Conservation (phyloP, 805 yeast genomes). For the Starmerella vitae region DNA sequence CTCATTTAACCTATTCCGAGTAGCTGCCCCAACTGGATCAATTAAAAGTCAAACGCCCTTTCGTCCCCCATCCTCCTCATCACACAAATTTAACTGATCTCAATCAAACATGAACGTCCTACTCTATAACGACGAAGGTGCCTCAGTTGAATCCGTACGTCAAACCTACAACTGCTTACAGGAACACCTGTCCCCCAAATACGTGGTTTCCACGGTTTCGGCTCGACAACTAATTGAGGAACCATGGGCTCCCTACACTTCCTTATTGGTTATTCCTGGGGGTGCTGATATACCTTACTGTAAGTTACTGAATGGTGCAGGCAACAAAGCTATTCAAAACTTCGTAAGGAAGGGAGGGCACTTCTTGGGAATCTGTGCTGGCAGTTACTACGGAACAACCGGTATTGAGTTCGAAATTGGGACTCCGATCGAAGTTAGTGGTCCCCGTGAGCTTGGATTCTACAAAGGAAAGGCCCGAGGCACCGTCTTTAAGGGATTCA, state of each 20-base stretch:
- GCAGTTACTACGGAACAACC: constrained; percentile 71
- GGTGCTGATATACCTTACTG: constrained; percentile 93
- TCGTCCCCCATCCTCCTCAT: too few species aligned
- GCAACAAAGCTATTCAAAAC: constrained; percentile 45
- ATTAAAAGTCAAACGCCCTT: too few species aligned
- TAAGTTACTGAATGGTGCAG: constrained; percentile 52
- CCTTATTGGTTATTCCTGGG: constrained; percentile 80
- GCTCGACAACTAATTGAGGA: constrained; percentile 52
- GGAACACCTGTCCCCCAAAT: constrained; percentile 64
- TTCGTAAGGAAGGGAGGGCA: constrained; percentile 70
- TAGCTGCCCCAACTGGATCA: too few species aligned
- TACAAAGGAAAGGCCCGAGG: constrained; percentile 81
- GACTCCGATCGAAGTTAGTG: constrained; percentile 61
- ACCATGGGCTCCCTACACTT: constrained; percentile 77
- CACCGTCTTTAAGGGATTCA: constrained; percentile 65
- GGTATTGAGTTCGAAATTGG: constrained; percentile 78
- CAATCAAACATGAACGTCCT: constrained; percentile 76
- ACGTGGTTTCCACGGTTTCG: constrained; percentile 67
- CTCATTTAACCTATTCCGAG: too few species aligned
- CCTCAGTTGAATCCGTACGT: constrained; percentile 74
- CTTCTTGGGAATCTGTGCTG: constrained; percentile 86
- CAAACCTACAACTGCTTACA: constrained; percentile 71
- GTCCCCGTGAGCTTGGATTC: constrained; percentile 66
- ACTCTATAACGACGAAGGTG: constrained; percentile 68
- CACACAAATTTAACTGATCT: too few species aligned